Percentiles rank a stretch among this genome's conserved stretches.
Evolutionary conservation across 768 basidiomycete species (phyloP).

Genomic region (Suillus cothurnatus): DNA sequence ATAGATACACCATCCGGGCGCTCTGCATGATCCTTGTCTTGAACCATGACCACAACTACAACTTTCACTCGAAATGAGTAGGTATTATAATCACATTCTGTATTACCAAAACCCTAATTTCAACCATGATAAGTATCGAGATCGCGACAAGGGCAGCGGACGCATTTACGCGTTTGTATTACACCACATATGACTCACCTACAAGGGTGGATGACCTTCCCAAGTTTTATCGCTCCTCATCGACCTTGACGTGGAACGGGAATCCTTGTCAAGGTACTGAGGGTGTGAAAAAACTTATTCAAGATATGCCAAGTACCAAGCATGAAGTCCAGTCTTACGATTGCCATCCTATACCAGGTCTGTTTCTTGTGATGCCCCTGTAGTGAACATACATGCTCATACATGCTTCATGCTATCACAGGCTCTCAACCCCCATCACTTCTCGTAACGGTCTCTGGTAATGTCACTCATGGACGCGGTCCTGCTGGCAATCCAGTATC

Average conservation of each 20-base stretch:
- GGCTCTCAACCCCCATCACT: constrained; percentile 80
- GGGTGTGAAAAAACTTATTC: constrained; percentile 65
- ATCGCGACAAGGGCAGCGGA: constrained; percentile 85
- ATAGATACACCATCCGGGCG: no score
- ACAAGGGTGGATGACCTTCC: constrained; percentile 77
- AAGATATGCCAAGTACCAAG: constrained; percentile 75
- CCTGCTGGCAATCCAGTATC: constrained; percentile 59
- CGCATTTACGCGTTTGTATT: constrained; percentile 81
- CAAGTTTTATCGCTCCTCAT: constrained; percentile 77
- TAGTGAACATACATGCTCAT: neutral
- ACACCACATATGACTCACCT: constrained; percentile 78
- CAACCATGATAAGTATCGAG: constrained; percentile 62
- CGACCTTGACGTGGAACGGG: constrained; percentile 85
- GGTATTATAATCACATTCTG: constrained; percentile 29
- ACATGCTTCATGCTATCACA: constrained; percentile 26
- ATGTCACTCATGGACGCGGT: constrained; percentile 68
- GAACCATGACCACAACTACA: constrained; percentile 26
- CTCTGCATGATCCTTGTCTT: neutral
- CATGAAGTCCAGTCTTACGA: constrained; percentile 89
- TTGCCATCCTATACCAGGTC: constrained; percentile 88
- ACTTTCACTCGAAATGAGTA: constrained; percentile 60
- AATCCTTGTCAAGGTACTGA: constrained; percentile 74
- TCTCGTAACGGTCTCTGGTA: constrained; percentile 79
- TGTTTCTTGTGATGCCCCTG: constrained; percentile 15
- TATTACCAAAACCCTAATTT: neutral